phyloP scores from a whole-genome alignment of 129 eudicot genomes.

The Centella asiatica region DNA sequence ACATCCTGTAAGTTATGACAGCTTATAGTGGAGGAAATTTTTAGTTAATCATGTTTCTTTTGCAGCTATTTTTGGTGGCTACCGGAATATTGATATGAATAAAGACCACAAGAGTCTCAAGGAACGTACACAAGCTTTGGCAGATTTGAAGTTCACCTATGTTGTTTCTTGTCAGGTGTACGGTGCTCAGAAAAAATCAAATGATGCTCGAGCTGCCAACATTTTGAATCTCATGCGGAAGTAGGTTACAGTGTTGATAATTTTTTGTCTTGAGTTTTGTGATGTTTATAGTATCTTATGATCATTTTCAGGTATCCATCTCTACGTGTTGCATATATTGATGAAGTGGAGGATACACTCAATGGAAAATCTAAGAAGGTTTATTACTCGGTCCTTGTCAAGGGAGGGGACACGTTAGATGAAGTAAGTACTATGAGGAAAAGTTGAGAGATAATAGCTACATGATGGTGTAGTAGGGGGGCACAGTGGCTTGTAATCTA shows the following conservation, averaged over 20 bases:
- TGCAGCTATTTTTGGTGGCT: slow-evolving; percentile 79
- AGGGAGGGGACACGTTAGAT: slow-evolving; percentile 90
- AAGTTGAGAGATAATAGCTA: not conserved
- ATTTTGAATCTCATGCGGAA: slow-evolving; percentile 78
- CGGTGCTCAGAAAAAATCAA: slow-evolving; percentile 90
- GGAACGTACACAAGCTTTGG: slow-evolving; percentile 74
- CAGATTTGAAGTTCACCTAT: slow-evolving; percentile 91
- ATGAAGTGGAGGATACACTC: slow-evolving; percentile 66
- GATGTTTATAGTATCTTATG: not conserved
- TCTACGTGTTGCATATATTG: slow-evolving; percentile 90
- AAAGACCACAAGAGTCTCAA: slow-evolving; percentile 37
- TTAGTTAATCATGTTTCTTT: slow-evolving; percentile 19
- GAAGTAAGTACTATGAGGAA: slow-evolving; percentile 41
- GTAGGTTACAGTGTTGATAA: slow-evolving; percentile 27
- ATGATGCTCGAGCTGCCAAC: slow-evolving; percentile 47
- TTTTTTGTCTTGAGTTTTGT: not conserved
- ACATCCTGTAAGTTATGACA: not conserved
- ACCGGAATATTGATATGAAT: slow-evolving; percentile 55
- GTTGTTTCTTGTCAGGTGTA: slow-evolving; percentile 97
- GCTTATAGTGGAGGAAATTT: not conserved
- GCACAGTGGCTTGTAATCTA: not conserved
- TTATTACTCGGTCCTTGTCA: slow-evolving; percentile 91
- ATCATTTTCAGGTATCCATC: slow-evolving; percentile 76
- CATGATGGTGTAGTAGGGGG: not conserved
- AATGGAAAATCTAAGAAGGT: slow-evolving; percentile 52